phyloP scores from a whole-genome alignment of 2,329 filamentous ascomycete genomes.

The Aspergillus felis region DNA sequence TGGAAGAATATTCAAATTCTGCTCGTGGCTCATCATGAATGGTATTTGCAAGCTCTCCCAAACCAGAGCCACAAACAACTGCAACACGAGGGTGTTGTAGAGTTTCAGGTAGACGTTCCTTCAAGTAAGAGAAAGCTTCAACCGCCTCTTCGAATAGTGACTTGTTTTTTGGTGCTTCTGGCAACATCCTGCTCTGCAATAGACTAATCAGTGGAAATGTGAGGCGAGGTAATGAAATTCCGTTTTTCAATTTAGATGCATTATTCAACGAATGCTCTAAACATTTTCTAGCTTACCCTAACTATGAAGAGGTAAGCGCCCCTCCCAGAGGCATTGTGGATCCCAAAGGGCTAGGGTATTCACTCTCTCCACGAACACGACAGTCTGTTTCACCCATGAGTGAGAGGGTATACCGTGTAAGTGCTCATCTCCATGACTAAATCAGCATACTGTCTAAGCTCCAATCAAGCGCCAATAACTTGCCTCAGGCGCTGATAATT shows the following conservation, averaged over 20 bases:
- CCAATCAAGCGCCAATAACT: too few relatives aligned
- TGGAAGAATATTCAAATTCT: slow-evolving; percentile 55
- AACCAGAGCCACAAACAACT: slow-evolving; percentile 62
- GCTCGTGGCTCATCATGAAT: slow-evolving; percentile 49
- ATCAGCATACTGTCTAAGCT: too few relatives aligned
- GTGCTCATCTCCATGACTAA: background rate
- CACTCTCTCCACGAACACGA: background rate
- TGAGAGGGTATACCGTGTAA: background rate
- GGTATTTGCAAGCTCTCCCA: slow-evolving; percentile 58
- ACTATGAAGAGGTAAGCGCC: background rate
- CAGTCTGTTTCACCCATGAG: background rate
- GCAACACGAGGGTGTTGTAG: slow-evolving; percentile 56
- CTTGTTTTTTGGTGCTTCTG: slow-evolving; percentile 4
- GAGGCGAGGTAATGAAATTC: background rate
- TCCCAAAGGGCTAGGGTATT: background rate
- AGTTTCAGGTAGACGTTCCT: slow-evolving; percentile 45
- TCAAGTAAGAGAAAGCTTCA: slow-evolving; percentile 51
- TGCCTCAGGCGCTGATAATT: background rate
- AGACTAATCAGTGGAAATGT: background rate
- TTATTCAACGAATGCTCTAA: background rate
- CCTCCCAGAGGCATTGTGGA: background rate
- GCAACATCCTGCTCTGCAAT: slow-evolving; percentile 6
- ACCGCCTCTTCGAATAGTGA: slow-evolving; percentile 29
- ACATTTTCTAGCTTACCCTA: background rate
- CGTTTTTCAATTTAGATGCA: background rate